These are phyloP conservation scores for Eimeria mitis DNA, from an alignment of 169 alveolate genomes.

Conservation along the genomic window DNA sequence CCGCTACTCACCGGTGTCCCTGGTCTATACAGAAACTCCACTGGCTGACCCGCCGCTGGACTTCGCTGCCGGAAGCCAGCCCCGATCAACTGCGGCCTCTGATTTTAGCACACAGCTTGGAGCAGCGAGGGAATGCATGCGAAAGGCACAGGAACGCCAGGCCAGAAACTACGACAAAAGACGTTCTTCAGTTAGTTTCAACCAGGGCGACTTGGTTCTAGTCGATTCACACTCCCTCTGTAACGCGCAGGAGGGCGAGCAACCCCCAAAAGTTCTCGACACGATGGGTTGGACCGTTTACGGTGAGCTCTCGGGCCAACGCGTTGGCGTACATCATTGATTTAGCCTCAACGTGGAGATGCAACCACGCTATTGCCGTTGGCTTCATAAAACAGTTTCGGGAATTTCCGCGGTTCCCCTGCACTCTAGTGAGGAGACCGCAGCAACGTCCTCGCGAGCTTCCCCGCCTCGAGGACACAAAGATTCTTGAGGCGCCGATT, in stretches of 20 bases:
- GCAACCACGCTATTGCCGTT: not conserved
- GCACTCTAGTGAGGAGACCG: too few species aligned
- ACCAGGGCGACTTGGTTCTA: not conserved
- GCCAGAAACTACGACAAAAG: not conserved
- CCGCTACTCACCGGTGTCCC: too few species aligned
- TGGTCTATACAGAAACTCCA: too few species aligned
- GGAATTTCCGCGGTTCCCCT: too few species aligned
- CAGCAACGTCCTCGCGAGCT: too few species aligned
- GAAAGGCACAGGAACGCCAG: not conserved
- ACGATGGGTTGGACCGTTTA: not conserved
- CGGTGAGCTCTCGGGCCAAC: not conserved
- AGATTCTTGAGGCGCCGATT: too few species aligned
- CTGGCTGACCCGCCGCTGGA: too few species aligned
- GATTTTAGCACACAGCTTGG: too few species aligned
- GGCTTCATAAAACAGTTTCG: not conserved
- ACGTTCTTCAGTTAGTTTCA: not conserved
- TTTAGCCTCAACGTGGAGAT: not conserved
- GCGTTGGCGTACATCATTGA: not conserved
- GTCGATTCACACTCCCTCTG: not conserved
- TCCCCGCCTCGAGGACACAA: too few species aligned
- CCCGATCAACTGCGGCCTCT: too few species aligned
- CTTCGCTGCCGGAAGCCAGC: too few species aligned
- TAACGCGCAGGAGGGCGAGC: not conserved
- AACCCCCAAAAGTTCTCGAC: not conserved
- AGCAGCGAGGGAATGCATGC: too few species aligned